Percentiles rank a stretch among this genome's conserved stretches.
These are phyloP conservation scores for Neoboletus subvelutipes DNA, from an alignment of 768 basidiomycete genomes.

Conservation along the genomic window DNA sequence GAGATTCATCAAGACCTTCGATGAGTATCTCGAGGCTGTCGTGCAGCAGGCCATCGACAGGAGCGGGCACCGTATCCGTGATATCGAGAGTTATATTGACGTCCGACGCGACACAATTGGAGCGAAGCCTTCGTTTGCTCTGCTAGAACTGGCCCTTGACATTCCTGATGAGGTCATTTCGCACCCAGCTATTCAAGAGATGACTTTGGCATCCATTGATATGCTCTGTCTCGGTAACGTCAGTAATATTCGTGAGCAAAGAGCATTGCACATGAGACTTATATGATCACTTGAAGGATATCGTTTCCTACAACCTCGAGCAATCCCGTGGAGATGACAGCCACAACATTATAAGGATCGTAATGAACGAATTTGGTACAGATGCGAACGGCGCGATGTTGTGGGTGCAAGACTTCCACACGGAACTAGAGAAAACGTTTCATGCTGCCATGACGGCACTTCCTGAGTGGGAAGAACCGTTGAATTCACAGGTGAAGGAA, in stretches of 20 bases:
- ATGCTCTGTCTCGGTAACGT: slow-evolving; percentile 38
- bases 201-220: slow-evolving; percentile 33
- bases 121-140: neutral
- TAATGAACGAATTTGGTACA: slow-evolving; percentile 41
- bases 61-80: slow-evolving; percentile 30
- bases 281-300: slow-evolving; percentile 18
- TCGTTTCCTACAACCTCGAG: slow-evolving; percentile 34
- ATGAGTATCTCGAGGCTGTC: too few relatives aligned
- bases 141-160: slow-evolving; percentile 33
- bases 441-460: slow-evolving; percentile 17
- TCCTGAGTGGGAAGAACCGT: slow-evolving; percentile 41
- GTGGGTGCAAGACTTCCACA: slow-evolving; percentile 14
- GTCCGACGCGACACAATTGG: slow-evolving; percentile 38
- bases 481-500: slow-evolving; percentile 41
- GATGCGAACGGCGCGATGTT: slow-evolving; percentile 18
- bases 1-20: too few relatives aligned
- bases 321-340: slow-evolving; percentile 27
- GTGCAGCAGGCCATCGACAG: too few relatives aligned
- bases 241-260: neutral
- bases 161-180: too few relatives aligned
- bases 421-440: slow-evolving; percentile 3
- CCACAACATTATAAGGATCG: slow-evolving; percentile 47
- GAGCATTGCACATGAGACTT: neutral
- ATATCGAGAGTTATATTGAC: slow-evolving; percentile 40
- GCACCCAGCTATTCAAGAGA: slow-evolving; percentile 36